These are phyloP conservation scores for Senna siamea DNA, from an alignment of 306 rosid genomes.

Conservation along the genomic window DNA sequence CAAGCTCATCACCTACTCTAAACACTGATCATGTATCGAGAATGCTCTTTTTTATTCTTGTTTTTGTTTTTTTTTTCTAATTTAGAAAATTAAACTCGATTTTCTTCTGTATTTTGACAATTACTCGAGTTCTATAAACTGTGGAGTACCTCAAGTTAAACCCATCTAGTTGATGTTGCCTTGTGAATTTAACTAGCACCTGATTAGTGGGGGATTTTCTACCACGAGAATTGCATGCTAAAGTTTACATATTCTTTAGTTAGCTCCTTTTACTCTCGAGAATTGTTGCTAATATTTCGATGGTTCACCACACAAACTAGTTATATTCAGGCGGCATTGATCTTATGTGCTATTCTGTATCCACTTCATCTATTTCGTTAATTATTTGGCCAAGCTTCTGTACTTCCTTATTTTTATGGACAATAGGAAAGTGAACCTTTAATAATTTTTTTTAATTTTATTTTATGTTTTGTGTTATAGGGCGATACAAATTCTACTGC, in stretches of 20 bases:
- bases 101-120: not conserved
- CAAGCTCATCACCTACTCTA: conserved; percentile 26
- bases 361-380: conserved; percentile 7
- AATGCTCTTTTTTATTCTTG: not conserved
- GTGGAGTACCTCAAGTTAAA: too few relatives aligned
- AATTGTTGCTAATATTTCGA: not conserved
- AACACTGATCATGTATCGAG: conserved; percentile 35
- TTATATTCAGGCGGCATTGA: not conserved
- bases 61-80: not conserved
- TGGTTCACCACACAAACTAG: conserved; percentile 1
- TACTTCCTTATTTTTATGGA: not conserved
- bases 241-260: not conserved
- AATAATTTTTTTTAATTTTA: too few relatives aligned
- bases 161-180: too few relatives aligned
- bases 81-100: not conserved
- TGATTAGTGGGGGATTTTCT: too few relatives aligned
- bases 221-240: conserved; percentile 11
- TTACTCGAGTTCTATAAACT: conserved; percentile 22
- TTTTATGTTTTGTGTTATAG: conserved; percentile 32
- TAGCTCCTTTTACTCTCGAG: not conserved
- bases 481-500: conserved; percentile 34
- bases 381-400: conserved; percentile 8
- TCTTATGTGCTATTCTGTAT: conserved; percentile 7
- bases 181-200: conserved; percentile 3
- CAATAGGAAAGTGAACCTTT: not conserved